Percentiles rank a stretch among this genome's conserved stretches.
These are phyloP conservation scores for Phytophthora pini DNA, from an alignment of 352 stramenopile species.

Conservation along the genomic window DNA sequence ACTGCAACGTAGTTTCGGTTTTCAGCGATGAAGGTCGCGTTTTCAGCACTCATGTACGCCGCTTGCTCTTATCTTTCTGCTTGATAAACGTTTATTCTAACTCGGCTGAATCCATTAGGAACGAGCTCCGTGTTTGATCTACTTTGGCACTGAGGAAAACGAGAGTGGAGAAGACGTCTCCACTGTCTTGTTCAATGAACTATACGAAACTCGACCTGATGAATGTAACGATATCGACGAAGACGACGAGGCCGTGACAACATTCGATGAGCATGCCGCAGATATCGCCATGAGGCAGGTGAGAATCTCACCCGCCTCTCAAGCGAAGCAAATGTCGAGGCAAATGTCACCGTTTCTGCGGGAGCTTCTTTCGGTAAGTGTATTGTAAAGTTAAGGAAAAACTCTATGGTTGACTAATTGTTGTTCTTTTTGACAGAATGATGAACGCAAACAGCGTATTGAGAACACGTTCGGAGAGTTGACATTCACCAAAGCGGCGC, in stretches of 20 bases:
- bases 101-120: conserved; percentile 40
- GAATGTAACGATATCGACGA: conserved; percentile 20
- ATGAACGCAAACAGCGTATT: conserved; percentile 52
- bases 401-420: not conserved
- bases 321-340: conserved; percentile 12
- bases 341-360: conserved; percentile 33
- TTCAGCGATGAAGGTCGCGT: conserved; percentile 73
- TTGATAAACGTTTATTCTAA: no score
- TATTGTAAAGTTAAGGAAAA: no score
- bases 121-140: conserved; percentile 76
- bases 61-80: not conserved
- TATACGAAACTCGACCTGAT: conserved; percentile 52
- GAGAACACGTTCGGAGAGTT: conserved; percentile 80
- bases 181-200: conserved; percentile 63
- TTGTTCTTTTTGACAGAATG: conserved; percentile 21
- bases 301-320: conserved; percentile 1
- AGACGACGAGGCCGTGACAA: conserved; percentile 15
- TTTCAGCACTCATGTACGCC: conserved; percentile 78
- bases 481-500: conserved; percentile 50
- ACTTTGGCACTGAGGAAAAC: conserved; percentile 69
- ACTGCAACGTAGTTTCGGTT: conserved; percentile 66
- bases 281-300: conserved; percentile 24
- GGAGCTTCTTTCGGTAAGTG: conserved; percentile 36
- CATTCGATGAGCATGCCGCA: conserved; percentile 31
- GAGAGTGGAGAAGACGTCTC: conserved; percentile 61